A percentile compares a stretch with the other conserved stretches of the same genome.
Evolutionary conservation across 2,329 filamentous ascomycete species (phyloP).

Genomic region (Passalora sequoiae): DNA sequence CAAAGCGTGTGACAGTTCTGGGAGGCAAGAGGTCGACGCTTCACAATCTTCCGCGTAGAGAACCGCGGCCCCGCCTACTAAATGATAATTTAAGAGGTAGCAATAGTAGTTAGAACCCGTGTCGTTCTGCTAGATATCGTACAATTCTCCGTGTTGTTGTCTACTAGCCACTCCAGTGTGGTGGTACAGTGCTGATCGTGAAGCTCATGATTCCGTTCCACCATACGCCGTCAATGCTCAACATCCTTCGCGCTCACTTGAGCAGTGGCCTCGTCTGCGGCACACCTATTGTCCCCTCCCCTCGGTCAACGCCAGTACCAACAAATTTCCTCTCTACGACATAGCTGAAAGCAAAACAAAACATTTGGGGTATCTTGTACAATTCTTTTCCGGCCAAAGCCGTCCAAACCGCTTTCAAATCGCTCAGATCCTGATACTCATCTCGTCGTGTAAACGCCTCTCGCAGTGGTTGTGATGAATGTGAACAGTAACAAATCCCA

Average conservation of each 20-base stretch:
- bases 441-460: conserved; percentile 18
- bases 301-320: conserved; percentile 7
- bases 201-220: conserved; percentile 13
- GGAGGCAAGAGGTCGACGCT: no score
- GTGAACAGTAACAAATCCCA: conserved; percentile 14
- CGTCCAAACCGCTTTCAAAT: conserved; percentile 14
- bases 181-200: conserved; percentile 15
- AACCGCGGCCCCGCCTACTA: no score
- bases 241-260: conserved; percentile 16
- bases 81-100: no score
- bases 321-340: conserved; percentile 8
- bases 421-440: conserved; percentile 12
- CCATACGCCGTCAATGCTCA: conserved; percentile 2
- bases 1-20: no score
- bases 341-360: conserved; percentile 11
- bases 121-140: no score
- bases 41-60: no score
- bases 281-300: conserved; percentile 8
- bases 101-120: no score
- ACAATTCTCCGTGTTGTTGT: conserved; percentile 3
- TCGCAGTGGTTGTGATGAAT: conserved; percentile 7
- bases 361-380: conserved; percentile 23
- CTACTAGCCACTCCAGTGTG: conserved; percentile 3
- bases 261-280: conserved; percentile 13
- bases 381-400: conserved; percentile 11